Conservation (phyloP, 2,329 filamentous ascomycete genomes). For the Penicillium brevicompactum region DNA sequence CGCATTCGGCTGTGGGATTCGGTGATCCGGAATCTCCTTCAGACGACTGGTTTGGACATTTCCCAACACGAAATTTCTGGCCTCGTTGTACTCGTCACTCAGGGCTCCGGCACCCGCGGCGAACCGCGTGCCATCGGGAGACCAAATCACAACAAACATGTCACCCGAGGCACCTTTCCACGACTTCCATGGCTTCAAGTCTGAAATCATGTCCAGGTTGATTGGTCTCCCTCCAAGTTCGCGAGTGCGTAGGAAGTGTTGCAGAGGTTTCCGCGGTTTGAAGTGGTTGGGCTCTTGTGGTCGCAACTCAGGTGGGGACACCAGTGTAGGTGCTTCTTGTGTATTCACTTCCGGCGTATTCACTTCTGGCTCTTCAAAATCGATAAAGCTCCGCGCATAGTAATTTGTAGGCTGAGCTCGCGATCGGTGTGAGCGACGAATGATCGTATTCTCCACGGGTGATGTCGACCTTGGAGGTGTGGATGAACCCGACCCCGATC, state of each 20-base stretch:
- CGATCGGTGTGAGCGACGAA: slow-evolving; percentile 33
- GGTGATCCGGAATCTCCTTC: slow-evolving; percentile 58
- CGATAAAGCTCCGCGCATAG: slow-evolving; percentile 25
- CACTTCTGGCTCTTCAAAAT: slow-evolving; percentile 1
- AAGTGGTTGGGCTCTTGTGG: background rate
- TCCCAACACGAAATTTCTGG: slow-evolving; percentile 60
- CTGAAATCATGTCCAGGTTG: slow-evolving; percentile 32
- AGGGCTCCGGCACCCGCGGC: slow-evolving; percentile 60
- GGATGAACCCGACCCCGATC: background rate
- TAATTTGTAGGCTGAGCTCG: slow-evolving; percentile 35
- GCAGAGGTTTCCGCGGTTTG: background rate
- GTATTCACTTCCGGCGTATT: background rate
- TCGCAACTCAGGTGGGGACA: background rate
- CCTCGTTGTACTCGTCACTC: slow-evolving; percentile 60
- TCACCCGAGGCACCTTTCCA: slow-evolving; percentile 64
- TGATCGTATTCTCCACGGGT: background rate
- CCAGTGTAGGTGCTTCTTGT: background rate
- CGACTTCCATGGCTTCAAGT: slow-evolving; percentile 47
- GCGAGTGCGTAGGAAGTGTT: slow-evolving; percentile 30
- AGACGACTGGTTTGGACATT: slow-evolving; percentile 45
- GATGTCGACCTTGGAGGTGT: background rate
- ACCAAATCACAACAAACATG: slow-evolving; percentile 60
- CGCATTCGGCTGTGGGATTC: slow-evolving; percentile 42
- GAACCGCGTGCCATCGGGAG: slow-evolving; percentile 55
- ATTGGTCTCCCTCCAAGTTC: slow-evolving; percentile 28